Base-by-base conservation (phyloP, 306 rosid species). In the Lithocarpus polystachyus region DNA sequence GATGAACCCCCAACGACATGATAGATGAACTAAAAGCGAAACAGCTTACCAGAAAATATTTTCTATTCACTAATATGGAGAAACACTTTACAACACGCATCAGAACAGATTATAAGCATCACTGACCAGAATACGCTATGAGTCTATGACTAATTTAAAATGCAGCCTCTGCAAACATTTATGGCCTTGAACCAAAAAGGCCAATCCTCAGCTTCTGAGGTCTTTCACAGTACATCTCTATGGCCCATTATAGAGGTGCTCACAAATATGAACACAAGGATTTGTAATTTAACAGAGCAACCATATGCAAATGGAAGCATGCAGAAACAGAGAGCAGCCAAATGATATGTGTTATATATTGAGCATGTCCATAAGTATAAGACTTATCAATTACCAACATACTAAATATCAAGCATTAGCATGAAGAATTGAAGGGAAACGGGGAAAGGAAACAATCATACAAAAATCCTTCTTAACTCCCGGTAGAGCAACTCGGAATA, bases 401-500 rank as follows among this genome's bases (percentile, higher is more conserved):
- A 31, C 7, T 20, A 29, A 64, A 26, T 24, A 65, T 9, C 54
- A 56, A 51, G 31, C 17, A 17, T 54, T 17, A 40, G 22, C 40
- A 72, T 20, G n/a, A 74, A 29, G 18, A 61, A 43, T 60, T 51
- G 26, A 71, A 75, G 73, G 79, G 59, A 70, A 20, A 35, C 29
- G 57, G 82, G 43, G 79, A 80, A 56, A 60, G 75, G 74, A 6
- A 54, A 72, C 68, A 75, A 87, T 48, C 89, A 61, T 87, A 92
- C 94, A 55, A 20, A 15, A 37, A 75, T 85, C 86, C 86, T 80
- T 92, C 84, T 72, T 82, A 83, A 92, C 94, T 35, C 97, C 97
- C 0, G 97, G 91, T 24, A 90, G 85, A 62, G 92, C 80, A 79
- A 87, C 88, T 77, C 91, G 91, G 81, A 92, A 92, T 19, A 88